phyloP scores from a whole-genome alignment of 2,329 filamentous ascomycete genomes.

The Penicillium sp. region DNA sequence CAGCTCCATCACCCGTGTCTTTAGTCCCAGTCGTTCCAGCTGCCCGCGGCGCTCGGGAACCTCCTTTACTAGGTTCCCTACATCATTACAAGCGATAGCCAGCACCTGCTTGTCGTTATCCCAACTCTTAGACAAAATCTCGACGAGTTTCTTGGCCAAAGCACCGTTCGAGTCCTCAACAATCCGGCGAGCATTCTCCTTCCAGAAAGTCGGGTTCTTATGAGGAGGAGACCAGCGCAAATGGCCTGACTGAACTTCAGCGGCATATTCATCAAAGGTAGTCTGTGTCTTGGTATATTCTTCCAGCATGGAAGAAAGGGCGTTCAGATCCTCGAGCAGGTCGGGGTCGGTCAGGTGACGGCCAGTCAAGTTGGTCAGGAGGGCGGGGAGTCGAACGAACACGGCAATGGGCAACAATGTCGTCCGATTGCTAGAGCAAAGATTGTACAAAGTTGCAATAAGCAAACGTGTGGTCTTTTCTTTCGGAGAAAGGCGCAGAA shows the following conservation, averaged over 20 bases:
- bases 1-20: constrained; percentile 84
- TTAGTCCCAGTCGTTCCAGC: constrained; percentile 79
- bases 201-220: constrained; percentile 82
- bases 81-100: constrained; percentile 88
- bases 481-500: constrained; percentile 88
- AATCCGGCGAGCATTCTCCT: constrained; percentile 83
- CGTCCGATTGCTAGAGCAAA: constrained; percentile 69
- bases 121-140: constrained; percentile 77
- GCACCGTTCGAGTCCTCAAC: constrained; percentile 77
- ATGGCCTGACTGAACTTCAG: constrained; percentile 80
- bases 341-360: constrained; percentile 50
- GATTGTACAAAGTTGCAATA: constrained; percentile 82
- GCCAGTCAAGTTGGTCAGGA: constrained; percentile 56
- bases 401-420: constrained; percentile 75
- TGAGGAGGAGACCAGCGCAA: constrained; percentile 91
- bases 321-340: constrained; percentile 48
- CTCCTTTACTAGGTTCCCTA: constrained; percentile 83
- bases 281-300: constrained; percentile 73
- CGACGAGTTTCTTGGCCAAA: constrained; percentile 74
- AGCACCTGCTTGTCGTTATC: constrained; percentile 82
- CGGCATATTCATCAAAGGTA: constrained; percentile 67
- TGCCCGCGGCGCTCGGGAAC: constrained; percentile 76
- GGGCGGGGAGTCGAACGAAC: constrained; percentile 70
- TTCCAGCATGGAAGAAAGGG: constrained; percentile 65
- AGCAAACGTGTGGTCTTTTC: constrained; percentile 95